Base-by-base conservation (phyloP, 2,329 filamentous ascomycete genomes). In the Alternaria arborescens region DNA sequence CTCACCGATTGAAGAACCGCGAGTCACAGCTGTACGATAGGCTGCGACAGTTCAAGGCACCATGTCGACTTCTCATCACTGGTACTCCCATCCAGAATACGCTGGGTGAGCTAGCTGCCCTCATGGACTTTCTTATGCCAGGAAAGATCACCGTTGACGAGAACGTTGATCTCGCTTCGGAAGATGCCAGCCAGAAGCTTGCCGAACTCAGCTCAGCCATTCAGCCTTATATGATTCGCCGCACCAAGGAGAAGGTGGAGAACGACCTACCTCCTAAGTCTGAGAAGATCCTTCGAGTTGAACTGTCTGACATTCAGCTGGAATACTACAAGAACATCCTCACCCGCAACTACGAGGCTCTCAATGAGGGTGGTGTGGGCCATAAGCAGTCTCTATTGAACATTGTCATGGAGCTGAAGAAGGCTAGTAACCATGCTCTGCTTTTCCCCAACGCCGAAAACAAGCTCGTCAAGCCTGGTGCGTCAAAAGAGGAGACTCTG, bases 341-440 rank as follows among this genome's bases (percentile, higher is more conserved):
- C 24, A 98, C 95, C 0, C 90, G 94, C 72, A 99, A 99, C 76
- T 99, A 99, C 73, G 89, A 93, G 30, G 95, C 94, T 3, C 85
- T 99, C 32, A 97, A 96, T 71, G 92, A 97, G 73, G 94, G 93
- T 46, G 89, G 90, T 44, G 92, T 88, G 62, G 95, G 94, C 6
- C 92, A 96, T 78, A 98, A 97, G 79, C 94, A 97, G 68, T 98
- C 94, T 0, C 82, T 99, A 14, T 83, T 99, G 65, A 99, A 99
- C 79, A 95, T 99, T 77, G 97, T 99, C 88, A 99, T 99, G 95
- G 95, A 99, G 79, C 80, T 99, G 73, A 99, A 99, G 83, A 99
- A 99, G 80, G 93, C 95, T 77, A 98, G 94, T 81, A 99, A 99
- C 73, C 95, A 99, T 75, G 94, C 95, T 1, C 97, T 97, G 81